Percentiles rank a stretch among this genome's conserved stretches.
Conservation (phyloP, 192 early-diverging fungal genomes). For the Coemansia sp. region DNA sequence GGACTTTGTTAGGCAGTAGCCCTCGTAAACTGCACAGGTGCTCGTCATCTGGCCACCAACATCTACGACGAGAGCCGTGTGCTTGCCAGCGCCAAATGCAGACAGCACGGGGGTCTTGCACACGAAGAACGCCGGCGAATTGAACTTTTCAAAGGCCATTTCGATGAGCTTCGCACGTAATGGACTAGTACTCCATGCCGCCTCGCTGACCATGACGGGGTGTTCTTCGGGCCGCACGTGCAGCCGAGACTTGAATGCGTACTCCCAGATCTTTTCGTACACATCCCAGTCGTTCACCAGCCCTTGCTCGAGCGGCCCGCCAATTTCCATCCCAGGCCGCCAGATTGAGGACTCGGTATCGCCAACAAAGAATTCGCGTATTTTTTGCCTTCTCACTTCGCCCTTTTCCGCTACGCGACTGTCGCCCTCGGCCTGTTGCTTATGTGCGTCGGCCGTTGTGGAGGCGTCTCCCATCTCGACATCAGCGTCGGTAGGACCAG, state of each 20-base stretch:
- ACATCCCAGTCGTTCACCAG: conserved; percentile 93
- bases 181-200: conserved; percentile 87
- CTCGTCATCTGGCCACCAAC: conserved; percentile 87
- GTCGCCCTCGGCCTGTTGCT: conserved; percentile 1
- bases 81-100: conserved; percentile 87
- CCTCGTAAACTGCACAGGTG: conserved; percentile 95
- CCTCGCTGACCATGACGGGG: conserved; percentile 88
- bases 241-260: conserved; percentile 72
- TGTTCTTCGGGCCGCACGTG: conserved; percentile 80
- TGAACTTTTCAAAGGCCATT: conserved; percentile 93
- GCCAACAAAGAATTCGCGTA: conserved; percentile 66
- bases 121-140: conserved; percentile 91
- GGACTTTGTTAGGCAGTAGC: conserved; percentile 92
- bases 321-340: conserved; percentile 79
- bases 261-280: conserved; percentile 89
- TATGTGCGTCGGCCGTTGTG: neutral
- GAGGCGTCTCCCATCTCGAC: conserved; percentile 28
- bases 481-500: conserved; percentile 8
- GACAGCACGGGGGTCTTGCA: conserved; percentile 90
- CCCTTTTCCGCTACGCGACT: neutral
- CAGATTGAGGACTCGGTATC: conserved; percentile 69
- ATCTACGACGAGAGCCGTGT: conserved; percentile 90
- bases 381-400: conserved; percentile 12
- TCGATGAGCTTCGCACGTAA: conserved; percentile 86
- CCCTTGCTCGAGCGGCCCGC: conserved; percentile 85